Conservation (phyloP, 208 protist genomes). For the Trypanosoma brucei region DNA sequence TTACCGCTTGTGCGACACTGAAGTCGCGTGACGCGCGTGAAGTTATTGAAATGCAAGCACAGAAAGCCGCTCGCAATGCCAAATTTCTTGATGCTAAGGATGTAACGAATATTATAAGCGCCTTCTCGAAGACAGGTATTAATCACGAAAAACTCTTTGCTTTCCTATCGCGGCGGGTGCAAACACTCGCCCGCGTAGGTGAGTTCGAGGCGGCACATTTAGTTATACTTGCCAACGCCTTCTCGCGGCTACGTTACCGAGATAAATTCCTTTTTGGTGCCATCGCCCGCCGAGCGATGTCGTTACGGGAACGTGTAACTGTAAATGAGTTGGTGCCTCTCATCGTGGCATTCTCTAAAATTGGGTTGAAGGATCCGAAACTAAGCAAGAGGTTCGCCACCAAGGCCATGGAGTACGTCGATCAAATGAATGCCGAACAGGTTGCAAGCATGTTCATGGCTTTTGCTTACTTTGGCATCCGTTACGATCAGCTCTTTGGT, state of each 20-base stretch:
- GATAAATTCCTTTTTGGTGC: constrained; percentile 80
- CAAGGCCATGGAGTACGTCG: constrained; percentile 90
- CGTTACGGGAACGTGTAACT: constrained; percentile 83
- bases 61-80: constrained; percentile 81
- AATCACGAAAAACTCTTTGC: constrained; percentile 79
- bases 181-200: constrained; percentile 81
- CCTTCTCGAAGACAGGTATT: constrained; percentile 87
- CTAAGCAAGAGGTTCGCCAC: constrained; percentile 85
- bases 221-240: constrained; percentile 82
- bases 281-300: constrained; percentile 82
- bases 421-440: constrained; percentile 89
- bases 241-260: constrained; percentile 70
- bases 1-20: constrained; percentile 86
- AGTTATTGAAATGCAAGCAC: constrained; percentile 89
- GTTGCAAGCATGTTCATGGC: constrained; percentile 86
- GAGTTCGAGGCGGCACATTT: constrained; percentile 88
- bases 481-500: constrained; percentile 90
- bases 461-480: constrained; percentile 86
- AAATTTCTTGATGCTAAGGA: constrained; percentile 84
- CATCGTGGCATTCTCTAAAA: constrained; percentile 81
- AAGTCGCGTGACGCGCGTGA: constrained; percentile 88
- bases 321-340: constrained; percentile 88
- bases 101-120: constrained; percentile 82
- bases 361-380: constrained; percentile 80
- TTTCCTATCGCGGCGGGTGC: constrained; percentile 78